Evolutionary conservation across 306 rosid genomes (phyloP).

Genomic region (Hippophae rhamnoides): DNA sequence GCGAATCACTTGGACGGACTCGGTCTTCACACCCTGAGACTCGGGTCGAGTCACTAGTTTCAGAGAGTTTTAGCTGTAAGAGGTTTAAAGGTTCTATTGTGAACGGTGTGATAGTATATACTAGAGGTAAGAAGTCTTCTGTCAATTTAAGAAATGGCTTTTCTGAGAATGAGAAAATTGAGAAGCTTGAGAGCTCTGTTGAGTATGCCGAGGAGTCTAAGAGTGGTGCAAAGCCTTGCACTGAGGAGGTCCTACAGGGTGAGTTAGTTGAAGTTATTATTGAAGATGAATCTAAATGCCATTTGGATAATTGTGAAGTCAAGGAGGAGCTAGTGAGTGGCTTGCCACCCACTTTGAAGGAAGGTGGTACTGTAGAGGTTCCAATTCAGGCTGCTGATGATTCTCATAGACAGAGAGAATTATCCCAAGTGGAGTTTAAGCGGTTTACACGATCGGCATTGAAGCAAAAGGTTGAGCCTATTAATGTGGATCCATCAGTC

Average conservation of each 20-base stretch:
- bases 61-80: conserved; percentile 22
- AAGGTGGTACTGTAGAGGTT: conserved; percentile 22
- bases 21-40: conserved; percentile 15
- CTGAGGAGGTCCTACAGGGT: conserved; percentile 2
- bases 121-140: conserved; percentile 44
- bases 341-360: conserved; percentile 9
- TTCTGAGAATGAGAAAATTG: conserved; percentile 17
- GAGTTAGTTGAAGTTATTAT: conserved; percentile 17
- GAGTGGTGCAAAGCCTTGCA: conserved; percentile 6
- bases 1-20: conserved; percentile 23
- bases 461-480: conserved; percentile 23
- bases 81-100: conserved; percentile 37
- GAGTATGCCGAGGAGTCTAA: conserved; percentile 1
- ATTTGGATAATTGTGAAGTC: conserved; percentile 9
- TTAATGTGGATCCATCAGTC: conserved; percentile 8
- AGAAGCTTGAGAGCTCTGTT: conserved; percentile 12
- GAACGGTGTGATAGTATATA: conserved; percentile 69
- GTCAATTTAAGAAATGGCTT: conserved; percentile 18
- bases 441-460: conserved; percentile 37
- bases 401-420: conserved; percentile 9
- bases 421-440: conserved; percentile 21
- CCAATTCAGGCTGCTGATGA: conserved; percentile 5
- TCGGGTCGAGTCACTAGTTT: conserved; percentile 17
- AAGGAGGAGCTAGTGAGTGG: conserved; percentile 15
- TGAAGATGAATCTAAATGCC: conserved; percentile 7